Evolutionary conservation across 805 yeast species (phyloP).

Genomic region (Nakazawaea populi): DNA sequence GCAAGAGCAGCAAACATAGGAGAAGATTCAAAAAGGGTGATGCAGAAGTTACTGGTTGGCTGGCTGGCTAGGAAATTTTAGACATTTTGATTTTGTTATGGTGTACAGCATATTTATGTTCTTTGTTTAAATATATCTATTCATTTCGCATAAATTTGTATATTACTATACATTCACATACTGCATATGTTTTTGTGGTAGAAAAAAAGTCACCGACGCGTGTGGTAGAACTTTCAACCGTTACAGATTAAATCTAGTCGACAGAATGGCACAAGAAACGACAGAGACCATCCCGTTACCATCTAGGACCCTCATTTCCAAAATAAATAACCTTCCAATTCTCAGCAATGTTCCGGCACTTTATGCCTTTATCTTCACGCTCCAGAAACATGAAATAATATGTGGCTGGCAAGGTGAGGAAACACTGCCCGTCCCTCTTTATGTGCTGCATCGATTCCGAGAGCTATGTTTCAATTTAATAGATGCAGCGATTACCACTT

Average conservation of each 20-base stretch:
- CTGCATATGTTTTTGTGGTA: too few species aligned
- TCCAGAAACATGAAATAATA: neutral
- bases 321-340: constrained; percentile 2
- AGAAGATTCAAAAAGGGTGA: too few species aligned
- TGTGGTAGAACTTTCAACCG: too few species aligned
- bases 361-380: neutral
- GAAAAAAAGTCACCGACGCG: too few species aligned
- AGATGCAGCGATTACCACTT: neutral
- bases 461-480: constrained; percentile 1
- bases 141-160: too few species aligned
- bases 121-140: too few species aligned
- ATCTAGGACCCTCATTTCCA: neutral
- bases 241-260: too few species aligned
- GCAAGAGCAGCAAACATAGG: constrained; percentile 15
- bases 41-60: too few species aligned
- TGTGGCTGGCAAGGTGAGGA: constrained; percentile 5
- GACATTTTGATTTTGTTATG: too few species aligned
- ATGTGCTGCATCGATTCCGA: neutral
- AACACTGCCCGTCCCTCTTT: neutral
- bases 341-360: neutral
- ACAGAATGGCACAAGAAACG: neutral
- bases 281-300: constrained; percentile 3
- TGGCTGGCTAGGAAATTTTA: too few species aligned
- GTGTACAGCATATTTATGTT: too few species aligned
- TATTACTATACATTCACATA: too few species aligned